phyloP scores from a whole-genome alignment of 208 protist species.

The Trypanosoma platydactyli region DNA sequence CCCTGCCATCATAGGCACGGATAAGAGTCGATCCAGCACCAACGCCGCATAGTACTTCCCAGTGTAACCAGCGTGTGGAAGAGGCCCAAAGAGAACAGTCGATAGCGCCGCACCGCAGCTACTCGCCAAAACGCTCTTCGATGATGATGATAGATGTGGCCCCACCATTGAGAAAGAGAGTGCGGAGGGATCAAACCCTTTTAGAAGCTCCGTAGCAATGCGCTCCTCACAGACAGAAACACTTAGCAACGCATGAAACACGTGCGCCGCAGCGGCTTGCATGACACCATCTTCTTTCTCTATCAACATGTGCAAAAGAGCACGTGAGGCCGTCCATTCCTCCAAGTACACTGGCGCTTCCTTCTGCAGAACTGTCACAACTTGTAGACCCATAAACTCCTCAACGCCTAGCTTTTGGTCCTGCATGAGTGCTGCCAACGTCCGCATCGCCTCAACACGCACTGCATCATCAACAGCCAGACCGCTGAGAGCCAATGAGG shows the following conservation, averaged over 20 bases:
- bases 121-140: conserved; percentile 16
- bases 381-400: conserved; percentile 41
- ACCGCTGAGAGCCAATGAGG: conserved; percentile 60
- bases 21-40: conserved; percentile 48
- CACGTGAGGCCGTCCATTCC: conserved; percentile 43
- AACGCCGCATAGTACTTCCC: conserved; percentile 79
- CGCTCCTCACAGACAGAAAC: conserved; percentile 25
- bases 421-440: conserved; percentile 48
- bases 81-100: conserved; percentile 23
- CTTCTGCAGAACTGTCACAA: conserved; percentile 23
- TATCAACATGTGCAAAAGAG: conserved; percentile 59
- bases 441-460: conserved; percentile 74
- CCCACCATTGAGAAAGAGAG: conserved; percentile 22
- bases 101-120: conserved; percentile 30
- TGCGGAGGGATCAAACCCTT: conserved; percentile 23
- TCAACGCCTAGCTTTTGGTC: conserved; percentile 38
- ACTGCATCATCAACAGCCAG: conserved; percentile 64
- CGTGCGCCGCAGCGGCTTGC: conserved; percentile 46
- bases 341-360: conserved; percentile 2
- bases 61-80: not conserved
- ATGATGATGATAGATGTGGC: not conserved
- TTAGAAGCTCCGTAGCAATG: conserved; percentile 20
- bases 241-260: conserved; percentile 39
- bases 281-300: conserved; percentile 52
- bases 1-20: conserved; percentile 27